Base-by-base conservation (phyloP, 768 basidiomycete species). In the Boletellus ananiceps region DNA sequence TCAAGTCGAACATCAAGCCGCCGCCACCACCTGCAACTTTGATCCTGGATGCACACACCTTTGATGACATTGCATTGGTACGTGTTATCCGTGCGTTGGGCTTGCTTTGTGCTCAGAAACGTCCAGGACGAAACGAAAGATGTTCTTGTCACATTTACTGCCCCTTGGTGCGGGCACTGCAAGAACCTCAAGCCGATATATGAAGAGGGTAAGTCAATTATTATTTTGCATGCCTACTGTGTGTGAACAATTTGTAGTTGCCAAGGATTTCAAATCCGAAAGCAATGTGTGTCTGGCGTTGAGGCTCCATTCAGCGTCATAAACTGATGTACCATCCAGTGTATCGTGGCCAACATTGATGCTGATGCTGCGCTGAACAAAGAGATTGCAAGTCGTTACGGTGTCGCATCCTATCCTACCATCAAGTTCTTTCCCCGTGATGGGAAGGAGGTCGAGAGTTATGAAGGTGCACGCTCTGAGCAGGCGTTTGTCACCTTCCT, bases 131-230 rank as follows among this genome's bases (percentile, higher is more conserved):
- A 74, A 19, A 70, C 74, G 19, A 94, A 94, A 71, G 81, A 93
- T 59, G 89, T 91, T 38, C 73, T 97, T 19, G 90, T 95, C 40
- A 75, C 87, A 1, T 91, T 88, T 72, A 91, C 86, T 51, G 88
- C 87, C 21, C 81, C 82, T 34, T 86, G 89, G 91, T 94, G 94
- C 57, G 92, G 93, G 27, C 93, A 98, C 75, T 97, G 95, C 80
- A 97, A 97, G 74, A 77, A 52, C 56, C 66, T 96, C 68, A 94
- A 94, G 69, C 93, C 93, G 16, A 75, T 77, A 29, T 93, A 88
- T 62, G 93, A 94, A 66, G 77, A 88, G 66, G 83, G 84, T 85
- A 37, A 8, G 51, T 48, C 21, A 9, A 38, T 32, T 1, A 32
- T 46, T 31, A 9, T 42, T 21, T 39, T n/a, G 27, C 42, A 1